These are phyloP conservation scores for Diaporthe citrichinensis DNA, from an alignment of 2,329 filamentous ascomycete species.

Conservation along the genomic window DNA sequence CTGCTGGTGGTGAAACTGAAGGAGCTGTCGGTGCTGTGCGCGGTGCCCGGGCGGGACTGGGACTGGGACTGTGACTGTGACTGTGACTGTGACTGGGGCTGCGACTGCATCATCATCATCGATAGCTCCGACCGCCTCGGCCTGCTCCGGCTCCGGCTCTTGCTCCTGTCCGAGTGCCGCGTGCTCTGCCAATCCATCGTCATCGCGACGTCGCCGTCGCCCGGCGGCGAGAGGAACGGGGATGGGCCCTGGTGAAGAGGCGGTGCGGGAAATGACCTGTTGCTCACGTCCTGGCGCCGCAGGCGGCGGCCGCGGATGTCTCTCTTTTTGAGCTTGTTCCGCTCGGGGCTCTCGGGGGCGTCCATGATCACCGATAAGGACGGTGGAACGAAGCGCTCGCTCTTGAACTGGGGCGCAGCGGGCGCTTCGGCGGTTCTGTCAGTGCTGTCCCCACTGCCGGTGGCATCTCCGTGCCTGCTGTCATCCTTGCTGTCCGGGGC, in stretches of 20 bases:
- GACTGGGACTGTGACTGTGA: background rate
- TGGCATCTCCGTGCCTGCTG: background rate
- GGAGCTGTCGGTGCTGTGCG: conserved; percentile 34
- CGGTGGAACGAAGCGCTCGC: conserved; percentile 20
- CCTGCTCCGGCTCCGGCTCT: conserved; percentile 34
- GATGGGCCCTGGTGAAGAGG: background rate
- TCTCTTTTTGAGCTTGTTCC: conserved; percentile 39
- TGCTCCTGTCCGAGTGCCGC: conserved; percentile 16
- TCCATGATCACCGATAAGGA: conserved; percentile 31
- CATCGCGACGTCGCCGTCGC: conserved; percentile 6
- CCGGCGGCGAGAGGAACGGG: conserved; percentile 9
- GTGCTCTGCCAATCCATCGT: conserved; percentile 36
- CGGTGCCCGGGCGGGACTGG: conserved; percentile 28
- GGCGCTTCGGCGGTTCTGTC: background rate
- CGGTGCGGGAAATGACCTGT: background rate
- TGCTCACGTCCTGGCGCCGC: conserved; percentile 19
- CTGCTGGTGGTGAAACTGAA: conserved; percentile 23
- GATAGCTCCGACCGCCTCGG: conserved; percentile 23
- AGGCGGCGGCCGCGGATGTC: conserved; percentile 35
- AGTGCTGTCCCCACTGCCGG: conserved; percentile 1
- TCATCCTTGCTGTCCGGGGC: conserved; percentile 9
- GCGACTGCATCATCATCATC: conserved; percentile 20
- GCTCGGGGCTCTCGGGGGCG: conserved; percentile 28
- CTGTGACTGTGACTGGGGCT: background rate
- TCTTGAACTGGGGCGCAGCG: background rate